phyloP scores from a whole-genome alignment of 345 rosid genomes.

The Adansonia digitata region DNA sequence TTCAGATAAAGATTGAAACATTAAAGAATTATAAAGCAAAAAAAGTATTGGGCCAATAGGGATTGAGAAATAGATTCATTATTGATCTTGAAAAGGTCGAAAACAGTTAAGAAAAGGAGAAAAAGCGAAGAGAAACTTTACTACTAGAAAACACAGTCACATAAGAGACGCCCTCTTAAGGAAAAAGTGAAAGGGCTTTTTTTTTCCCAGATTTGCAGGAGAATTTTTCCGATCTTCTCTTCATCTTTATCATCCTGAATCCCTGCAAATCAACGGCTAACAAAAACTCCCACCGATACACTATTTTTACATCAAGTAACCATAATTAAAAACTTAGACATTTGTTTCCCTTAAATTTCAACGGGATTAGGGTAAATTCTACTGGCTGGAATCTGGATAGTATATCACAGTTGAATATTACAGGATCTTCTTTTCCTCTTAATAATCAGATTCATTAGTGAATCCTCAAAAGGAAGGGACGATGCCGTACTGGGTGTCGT shows the following conservation, averaged over 20 bases:
- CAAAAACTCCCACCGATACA: constrained; percentile 1
- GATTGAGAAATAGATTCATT: constrained; percentile 8
- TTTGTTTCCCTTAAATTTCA: not conserved
- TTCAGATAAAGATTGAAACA: not conserved
- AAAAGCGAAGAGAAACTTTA: not conserved
- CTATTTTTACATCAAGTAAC: constrained; percentile 13
- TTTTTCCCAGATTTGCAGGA: not conserved
- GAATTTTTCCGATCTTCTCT: not conserved
- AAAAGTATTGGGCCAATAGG: not conserved
- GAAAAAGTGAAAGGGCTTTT: constrained; percentile 6
- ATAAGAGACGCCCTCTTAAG: not conserved
- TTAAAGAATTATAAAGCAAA: not conserved
- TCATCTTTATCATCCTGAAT: not conserved
- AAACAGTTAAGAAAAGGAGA: too few relatives aligned
- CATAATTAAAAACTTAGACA: not conserved
- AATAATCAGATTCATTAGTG: not conserved
- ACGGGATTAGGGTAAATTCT: not conserved
- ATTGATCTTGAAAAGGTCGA: not conserved
- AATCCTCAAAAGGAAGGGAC: constrained; percentile 54
- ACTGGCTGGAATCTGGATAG: not conserved
- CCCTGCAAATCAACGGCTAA: not conserved
- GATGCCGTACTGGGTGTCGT: constrained; percentile 52
- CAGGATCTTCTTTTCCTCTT: not conserved
- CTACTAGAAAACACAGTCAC: not conserved
- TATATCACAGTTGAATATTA: not conserved